Conservation (phyloP, 1,139 yeast genomes). For the Yamadazyma epiphylla region DNA sequence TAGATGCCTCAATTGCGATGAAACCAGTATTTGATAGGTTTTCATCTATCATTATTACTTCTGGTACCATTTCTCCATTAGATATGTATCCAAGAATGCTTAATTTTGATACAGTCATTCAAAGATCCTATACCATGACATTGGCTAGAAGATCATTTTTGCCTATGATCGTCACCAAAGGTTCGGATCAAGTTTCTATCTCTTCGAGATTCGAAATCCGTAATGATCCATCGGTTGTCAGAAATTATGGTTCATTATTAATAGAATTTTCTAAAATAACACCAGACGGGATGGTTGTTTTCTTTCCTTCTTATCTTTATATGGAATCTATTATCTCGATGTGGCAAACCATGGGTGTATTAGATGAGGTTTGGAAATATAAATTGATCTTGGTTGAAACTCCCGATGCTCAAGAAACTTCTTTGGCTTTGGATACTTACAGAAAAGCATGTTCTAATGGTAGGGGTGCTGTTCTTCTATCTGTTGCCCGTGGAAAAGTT, state of each 20-base stretch:
- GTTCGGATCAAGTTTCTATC: slow-evolving; percentile 95
- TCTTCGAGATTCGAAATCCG: slow-evolving; percentile 95
- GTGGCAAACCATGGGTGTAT: slow-evolving; percentile 98
- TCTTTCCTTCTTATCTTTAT: slow-evolving; percentile 92
- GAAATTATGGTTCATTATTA: slow-evolving; percentile 90
- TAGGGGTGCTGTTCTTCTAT: slow-evolving; percentile 90
- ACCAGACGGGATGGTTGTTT: slow-evolving; percentile 97
- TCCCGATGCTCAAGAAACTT: slow-evolving; percentile 98
- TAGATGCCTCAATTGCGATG: slow-evolving; percentile 97
- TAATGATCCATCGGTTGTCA: slow-evolving; percentile 95
- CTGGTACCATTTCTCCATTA: slow-evolving; percentile 96
- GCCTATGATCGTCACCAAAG: slow-evolving; percentile 95
- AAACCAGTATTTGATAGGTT: slow-evolving; percentile 94
- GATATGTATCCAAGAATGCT: slow-evolving; percentile 99
- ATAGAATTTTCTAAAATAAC: slow-evolving; percentile 93
- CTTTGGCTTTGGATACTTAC: slow-evolving; percentile 90
- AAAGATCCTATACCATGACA: slow-evolving; percentile 95
- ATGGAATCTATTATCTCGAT: slow-evolving; percentile 97
- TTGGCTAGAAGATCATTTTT: slow-evolving; percentile 86
- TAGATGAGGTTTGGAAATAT: slow-evolving; percentile 98
- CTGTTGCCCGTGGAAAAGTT: slow-evolving; percentile 98
- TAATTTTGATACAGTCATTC: slow-evolving; percentile 89
- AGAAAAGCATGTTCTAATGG: slow-evolving; percentile 97
- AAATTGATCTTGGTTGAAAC: slow-evolving; percentile 95
- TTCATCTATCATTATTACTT: slow-evolving; percentile 90